Evolutionary conservation across 805 yeast species (phyloP).

Genomic region (Metschnikowia hibisci): DNA sequence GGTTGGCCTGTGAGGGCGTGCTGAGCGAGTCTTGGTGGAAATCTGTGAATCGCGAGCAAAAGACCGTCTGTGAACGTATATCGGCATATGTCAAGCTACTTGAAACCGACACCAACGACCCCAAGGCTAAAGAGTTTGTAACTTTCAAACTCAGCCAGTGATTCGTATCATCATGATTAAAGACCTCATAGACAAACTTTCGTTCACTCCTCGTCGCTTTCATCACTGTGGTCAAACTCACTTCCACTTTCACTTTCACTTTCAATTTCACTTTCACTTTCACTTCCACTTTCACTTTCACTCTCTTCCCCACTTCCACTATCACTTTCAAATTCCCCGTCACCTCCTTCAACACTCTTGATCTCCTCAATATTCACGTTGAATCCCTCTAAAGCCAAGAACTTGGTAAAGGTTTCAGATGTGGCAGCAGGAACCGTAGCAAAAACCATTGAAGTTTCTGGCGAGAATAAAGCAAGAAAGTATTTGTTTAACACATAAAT

Average conservation of each 20-base stretch:
- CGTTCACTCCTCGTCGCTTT: slow-evolving; percentile 2
- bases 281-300: background rate
- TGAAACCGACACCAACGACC: slow-evolving; percentile 16
- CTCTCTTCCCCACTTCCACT: slow-evolving; percentile 14
- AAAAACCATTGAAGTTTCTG: slow-evolving; percentile 56
- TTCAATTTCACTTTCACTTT: slow-evolving; percentile 1
- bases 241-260: background rate
- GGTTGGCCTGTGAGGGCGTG: slow-evolving; percentile 25
- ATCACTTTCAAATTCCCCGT: slow-evolving; percentile 5
- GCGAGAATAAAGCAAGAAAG: slow-evolving; percentile 60
- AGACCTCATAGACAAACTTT: background rate
- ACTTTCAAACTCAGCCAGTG: slow-evolving; percentile 5
- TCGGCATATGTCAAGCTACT: slow-evolving; percentile 23
- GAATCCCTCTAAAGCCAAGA: slow-evolving; percentile 56
- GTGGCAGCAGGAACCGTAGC: slow-evolving; percentile 72
- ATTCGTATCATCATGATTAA: background rate
- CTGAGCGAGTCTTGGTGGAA: slow-evolving; percentile 20
- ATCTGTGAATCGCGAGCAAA: slow-evolving; percentile 13
- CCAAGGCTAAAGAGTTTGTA: slow-evolving; percentile 5
- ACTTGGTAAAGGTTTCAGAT: slow-evolving; percentile 41
- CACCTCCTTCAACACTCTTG: slow-evolving; percentile 13
- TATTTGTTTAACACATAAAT: slow-evolving; percentile 50
- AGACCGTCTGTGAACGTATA: slow-evolving; percentile 21
- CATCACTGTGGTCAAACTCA: slow-evolving; percentile 16
- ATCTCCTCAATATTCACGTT: slow-evolving; percentile 55